Evolutionary conservation across 441 rosid species (phyloP).

Genomic region (Pelargonium australe): DNA sequence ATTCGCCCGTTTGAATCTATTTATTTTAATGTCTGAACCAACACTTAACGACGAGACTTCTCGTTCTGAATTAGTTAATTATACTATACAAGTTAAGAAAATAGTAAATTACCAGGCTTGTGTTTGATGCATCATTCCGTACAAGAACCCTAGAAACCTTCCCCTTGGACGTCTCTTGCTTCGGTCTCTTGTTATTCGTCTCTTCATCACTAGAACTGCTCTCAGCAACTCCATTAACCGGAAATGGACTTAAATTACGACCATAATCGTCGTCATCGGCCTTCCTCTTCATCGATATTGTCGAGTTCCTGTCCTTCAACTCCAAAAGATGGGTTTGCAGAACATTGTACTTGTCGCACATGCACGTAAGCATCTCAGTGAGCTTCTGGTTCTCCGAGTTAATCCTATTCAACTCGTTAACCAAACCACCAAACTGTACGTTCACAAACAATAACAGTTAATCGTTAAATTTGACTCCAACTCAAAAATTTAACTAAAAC

Average conservation of each 20-base stretch:
- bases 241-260: neutral
- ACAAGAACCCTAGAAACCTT: slow-evolving; percentile 54
- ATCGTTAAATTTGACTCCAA: neutral
- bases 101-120: slow-evolving; percentile 32
- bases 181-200: slow-evolving; percentile 57
- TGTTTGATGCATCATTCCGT: slow-evolving; percentile 63
- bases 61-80: too few relatives aligned
- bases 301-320: slow-evolving; percentile 40
- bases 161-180: slow-evolving; percentile 52
- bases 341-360: slow-evolving; percentile 72
- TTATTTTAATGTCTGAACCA: too few relatives aligned
- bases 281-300: slow-evolving; percentile 41
- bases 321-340: slow-evolving; percentile 54
- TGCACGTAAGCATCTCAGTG: slow-evolving; percentile 56
- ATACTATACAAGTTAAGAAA: too few relatives aligned
- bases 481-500: too few relatives aligned
- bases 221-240: slow-evolving; percentile 30
- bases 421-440: slow-evolving; percentile 40
- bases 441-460: neutral
- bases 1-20: too few relatives aligned
- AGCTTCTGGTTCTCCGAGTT: slow-evolving; percentile 81
- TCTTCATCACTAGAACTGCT: slow-evolving; percentile 85
- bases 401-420: slow-evolving; percentile 70
- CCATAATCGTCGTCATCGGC: neutral
- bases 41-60: too few relatives aligned